Conservation (phyloP, 306 rosid species). For the Dryas octopetala region DNA sequence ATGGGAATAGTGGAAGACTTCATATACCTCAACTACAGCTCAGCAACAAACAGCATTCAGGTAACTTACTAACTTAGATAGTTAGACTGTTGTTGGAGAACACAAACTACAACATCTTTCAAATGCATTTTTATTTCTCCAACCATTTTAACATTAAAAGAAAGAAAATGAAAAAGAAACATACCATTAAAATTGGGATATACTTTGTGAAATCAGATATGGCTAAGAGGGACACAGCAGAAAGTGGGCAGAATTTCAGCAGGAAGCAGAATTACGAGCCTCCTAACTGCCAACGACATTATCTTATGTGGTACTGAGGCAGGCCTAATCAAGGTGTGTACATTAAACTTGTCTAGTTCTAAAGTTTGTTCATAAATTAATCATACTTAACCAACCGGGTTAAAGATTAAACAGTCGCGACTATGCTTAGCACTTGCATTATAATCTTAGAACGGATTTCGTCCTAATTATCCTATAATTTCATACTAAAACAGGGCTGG, state of each 20-base stretch:
- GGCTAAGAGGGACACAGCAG: slow-evolving; percentile 65
- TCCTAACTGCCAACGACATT: slow-evolving; percentile 66
- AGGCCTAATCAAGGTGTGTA: slow-evolving; percentile 63
- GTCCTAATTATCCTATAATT: slow-evolving; percentile 13
- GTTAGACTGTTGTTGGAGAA: not conserved
- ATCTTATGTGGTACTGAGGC: slow-evolving; percentile 74
- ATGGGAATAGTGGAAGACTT: slow-evolving; percentile 80
- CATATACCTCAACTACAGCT: slow-evolving; percentile 57
- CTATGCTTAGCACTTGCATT: not conserved
- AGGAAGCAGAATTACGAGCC: slow-evolving; percentile 74
- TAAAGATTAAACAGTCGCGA: too few relatives aligned
- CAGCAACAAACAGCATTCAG: slow-evolving; percentile 67
- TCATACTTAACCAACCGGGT: not conserved
- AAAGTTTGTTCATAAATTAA: not conserved
- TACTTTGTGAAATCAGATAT: slow-evolving; percentile 45
- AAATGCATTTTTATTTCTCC: not conserved
- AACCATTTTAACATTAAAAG: too few relatives aligned
- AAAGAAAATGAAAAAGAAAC: too few relatives aligned
- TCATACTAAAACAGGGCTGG: slow-evolving; percentile 62
- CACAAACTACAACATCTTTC: not conserved
- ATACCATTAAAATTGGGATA: not conserved
- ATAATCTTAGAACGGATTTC: slow-evolving; percentile 5
- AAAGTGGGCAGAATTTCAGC: slow-evolving; percentile 77
- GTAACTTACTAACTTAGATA: slow-evolving; percentile 23
- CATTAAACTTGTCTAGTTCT: not conserved